A percentile compares a stretch with the other conserved stretches of the same genome.
Evolutionary conservation across 2,329 filamentous ascomycete species (phyloP).

Genomic region (Aspergillus ruber): DNA sequence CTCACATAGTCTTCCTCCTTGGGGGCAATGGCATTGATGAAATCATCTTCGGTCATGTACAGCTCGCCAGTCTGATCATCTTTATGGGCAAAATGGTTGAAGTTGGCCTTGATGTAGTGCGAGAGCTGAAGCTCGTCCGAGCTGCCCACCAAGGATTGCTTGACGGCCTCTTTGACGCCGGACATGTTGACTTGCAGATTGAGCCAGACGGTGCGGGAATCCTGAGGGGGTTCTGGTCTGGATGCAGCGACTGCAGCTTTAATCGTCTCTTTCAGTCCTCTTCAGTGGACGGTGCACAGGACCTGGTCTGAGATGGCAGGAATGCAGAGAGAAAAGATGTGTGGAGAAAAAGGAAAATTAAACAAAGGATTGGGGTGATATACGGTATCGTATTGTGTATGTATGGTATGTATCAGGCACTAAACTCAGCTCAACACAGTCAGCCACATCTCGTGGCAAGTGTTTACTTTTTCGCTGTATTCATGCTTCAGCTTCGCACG

Average conservation of each 20-base stretch:
- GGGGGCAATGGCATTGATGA: constrained; percentile 84
- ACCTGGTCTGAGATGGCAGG: constrained; percentile 7
- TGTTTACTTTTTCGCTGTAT: too few relatives aligned
- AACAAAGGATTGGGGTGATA: neutral
- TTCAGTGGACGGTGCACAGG: too few relatives aligned
- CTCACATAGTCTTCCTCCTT: constrained; percentile 84
- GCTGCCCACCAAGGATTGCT: constrained; percentile 68
- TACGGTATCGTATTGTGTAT: neutral
- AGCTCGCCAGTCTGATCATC: constrained; percentile 70
- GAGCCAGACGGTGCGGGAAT: neutral
- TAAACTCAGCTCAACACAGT: too few relatives aligned
- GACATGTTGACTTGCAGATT: constrained; percentile 31
- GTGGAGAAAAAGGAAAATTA: constrained; percentile 11
- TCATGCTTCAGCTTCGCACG: too few relatives aligned
- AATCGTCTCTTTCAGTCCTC: too few relatives aligned
- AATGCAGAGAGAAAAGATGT: constrained; percentile 7
- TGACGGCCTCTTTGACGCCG: constrained; percentile 63
- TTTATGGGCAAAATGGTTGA: constrained; percentile 67
- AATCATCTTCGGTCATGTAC: constrained; percentile 77
- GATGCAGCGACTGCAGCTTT: too few relatives aligned
- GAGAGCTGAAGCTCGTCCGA: constrained; percentile 58
- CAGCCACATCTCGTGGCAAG: too few relatives aligned
- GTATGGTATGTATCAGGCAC: neutral
- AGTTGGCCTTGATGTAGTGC: constrained; percentile 67
- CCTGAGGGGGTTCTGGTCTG: too few relatives aligned